A percentile compares a stretch with the other conserved stretches of the same genome.
Conservation (phyloP, 2,329 filamentous ascomycete genomes). For the Neopestalotiopsis sp. region DNA sequence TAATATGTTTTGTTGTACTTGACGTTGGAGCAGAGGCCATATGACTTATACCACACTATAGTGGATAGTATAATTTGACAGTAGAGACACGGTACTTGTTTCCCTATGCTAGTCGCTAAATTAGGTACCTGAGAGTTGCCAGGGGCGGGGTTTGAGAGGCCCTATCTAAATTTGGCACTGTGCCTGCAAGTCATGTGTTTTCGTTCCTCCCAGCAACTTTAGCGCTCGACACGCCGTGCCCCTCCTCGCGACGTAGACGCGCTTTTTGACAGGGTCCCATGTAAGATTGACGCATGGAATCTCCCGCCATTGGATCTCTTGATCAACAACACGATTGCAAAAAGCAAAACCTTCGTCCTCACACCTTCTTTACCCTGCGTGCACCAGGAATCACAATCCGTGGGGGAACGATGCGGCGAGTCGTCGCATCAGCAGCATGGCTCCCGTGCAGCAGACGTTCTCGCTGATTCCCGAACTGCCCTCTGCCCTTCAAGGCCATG, state of each 20-base stretch:
- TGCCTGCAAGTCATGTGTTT: constrained; percentile 8
- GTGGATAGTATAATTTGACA: not conserved
- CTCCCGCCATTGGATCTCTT: not conserved
- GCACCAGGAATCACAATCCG: not conserved
- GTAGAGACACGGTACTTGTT: not conserved
- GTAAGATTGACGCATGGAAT: not conserved
- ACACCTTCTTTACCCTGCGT: not conserved
- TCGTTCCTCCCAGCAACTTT: constrained; percentile 7
- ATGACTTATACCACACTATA: not conserved
- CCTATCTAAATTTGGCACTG: not conserved
- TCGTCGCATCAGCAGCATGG: constrained; percentile 27
- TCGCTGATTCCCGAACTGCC: constrained; percentile 40
- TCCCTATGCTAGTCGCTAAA: not conserved
- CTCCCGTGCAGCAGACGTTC: constrained; percentile 41
- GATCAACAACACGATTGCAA: not conserved
- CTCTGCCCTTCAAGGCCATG: constrained; percentile 26
- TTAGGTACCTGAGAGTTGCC: not conserved
- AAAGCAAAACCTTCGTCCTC: not conserved
- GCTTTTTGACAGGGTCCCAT: not conserved
- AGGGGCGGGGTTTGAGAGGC: not conserved
- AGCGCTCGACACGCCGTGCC: not conserved
- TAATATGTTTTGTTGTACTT: no score
- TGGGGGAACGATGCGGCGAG: constrained; percentile 3
- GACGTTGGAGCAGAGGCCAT: not conserved
- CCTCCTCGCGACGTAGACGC: constrained; percentile 2